Base-by-base conservation (phyloP, 495 filamentous ascomycete genomes). In the Trichoderma erinaceum region DNA sequence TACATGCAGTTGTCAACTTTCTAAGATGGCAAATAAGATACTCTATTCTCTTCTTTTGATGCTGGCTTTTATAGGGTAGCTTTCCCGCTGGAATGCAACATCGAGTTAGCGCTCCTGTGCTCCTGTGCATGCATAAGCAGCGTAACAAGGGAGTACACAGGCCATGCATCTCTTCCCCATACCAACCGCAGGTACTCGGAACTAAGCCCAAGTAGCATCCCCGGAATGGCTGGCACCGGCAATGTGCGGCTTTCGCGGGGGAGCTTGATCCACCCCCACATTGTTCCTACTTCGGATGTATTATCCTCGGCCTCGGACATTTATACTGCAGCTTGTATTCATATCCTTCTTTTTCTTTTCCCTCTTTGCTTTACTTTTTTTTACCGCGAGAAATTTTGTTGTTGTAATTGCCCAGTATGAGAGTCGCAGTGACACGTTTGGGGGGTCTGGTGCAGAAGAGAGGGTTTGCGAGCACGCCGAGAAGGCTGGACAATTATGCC, bases 401-500 rank as follows among this genome's bases (percentile, higher is more conserved):
- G 2, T 63, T 23, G 29, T 7, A 29, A 38, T 46, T 41, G 43
- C 12, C 27, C 65, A 66, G 16, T 74, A 69, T 75, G 73, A 61
- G 72, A 68, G 70, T 69, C 75, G 10, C 69, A 69, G 43, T 68
- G 2, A 32, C 27, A 61, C 56, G 56, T 15, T 18, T 61, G 15
- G 56, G 56, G 35, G 29, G 56, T 23, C 61, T 68, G 16, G 70
- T 69, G 50, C 78, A 78, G 69, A 71, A 73, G 56, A 78, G 87
- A 70, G 72, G 76, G 44, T 91, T 91, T 70, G 87, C 89, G 32
- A 81, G 77, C 0, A 84, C 86, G 6, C 35, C 78, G 44, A 78
- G 74, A 35, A 79, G 84, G 67, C 78, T 86, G 72, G 86, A 87
- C 69, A 87, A 84, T 71, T 93, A 88, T 83, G 92, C 91, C 15